phyloP scores from a whole-genome alignment of 2,329 filamentous ascomycete genomes.

The Tolypocladium tropicale region DNA sequence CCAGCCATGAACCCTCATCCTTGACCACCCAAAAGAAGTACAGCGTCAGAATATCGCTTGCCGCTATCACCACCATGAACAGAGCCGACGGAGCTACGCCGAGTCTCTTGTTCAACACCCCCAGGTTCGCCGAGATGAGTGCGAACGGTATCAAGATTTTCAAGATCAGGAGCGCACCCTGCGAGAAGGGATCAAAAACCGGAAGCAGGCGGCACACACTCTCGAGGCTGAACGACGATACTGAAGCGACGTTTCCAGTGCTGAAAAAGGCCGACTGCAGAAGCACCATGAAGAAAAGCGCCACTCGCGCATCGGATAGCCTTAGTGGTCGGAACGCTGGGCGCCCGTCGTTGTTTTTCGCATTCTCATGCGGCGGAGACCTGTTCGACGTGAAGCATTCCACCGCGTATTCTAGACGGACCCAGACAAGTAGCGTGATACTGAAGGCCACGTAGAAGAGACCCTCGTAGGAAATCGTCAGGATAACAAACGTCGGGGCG shows the following conservation, averaged over 20 bases:
- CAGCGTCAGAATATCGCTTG: conserved; percentile 83
- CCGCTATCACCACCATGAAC: conserved; percentile 89
- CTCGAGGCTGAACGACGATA: conserved; percentile 89
- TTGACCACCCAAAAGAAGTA: conserved; percentile 98
- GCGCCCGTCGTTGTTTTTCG: not conserved
- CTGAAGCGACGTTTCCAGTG: conserved; percentile 89
- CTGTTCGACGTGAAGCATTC: conserved; percentile 13
- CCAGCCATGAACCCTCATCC: conserved; percentile 93
- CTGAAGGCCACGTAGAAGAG: conserved; percentile 92
- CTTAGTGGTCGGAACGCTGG: conserved; percentile 52
- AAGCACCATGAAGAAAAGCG: conserved; percentile 90
- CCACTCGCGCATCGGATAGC: conserved; percentile 76
- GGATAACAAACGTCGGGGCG: conserved; percentile 85
- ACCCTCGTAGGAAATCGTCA: conserved; percentile 95
- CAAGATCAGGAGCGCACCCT: conserved; percentile 74
- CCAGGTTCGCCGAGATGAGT: conserved; percentile 86
- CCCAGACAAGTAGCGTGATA: conserved; percentile 74
- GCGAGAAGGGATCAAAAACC: conserved; percentile 87
- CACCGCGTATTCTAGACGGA: conserved; percentile 77
- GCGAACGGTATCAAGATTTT: conserved; percentile 93
- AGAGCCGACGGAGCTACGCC: conserved; percentile 79
- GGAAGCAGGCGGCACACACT: conserved; percentile 81
- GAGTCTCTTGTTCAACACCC: conserved; percentile 75
- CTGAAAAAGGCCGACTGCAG: conserved; percentile 95
- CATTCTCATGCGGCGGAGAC: not conserved